These are phyloP conservation scores for Fragaria ananassa DNA, from an alignment of 306 rosid genomes.

Conservation along the genomic window DNA sequence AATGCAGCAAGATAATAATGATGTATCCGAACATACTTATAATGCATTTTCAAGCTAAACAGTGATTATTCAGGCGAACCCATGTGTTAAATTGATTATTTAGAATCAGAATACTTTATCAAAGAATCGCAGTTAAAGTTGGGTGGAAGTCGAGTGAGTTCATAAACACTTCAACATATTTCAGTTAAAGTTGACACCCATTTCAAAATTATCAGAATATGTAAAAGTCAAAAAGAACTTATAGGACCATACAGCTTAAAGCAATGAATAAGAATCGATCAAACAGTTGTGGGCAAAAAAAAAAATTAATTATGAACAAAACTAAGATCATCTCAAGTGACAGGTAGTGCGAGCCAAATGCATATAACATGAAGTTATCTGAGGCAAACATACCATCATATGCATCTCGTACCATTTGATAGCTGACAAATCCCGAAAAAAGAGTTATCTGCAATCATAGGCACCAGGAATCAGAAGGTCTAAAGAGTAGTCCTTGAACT, in stretches of 20 bases:
- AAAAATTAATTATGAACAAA: not conserved
- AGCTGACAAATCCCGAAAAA: constrained; percentile 98
- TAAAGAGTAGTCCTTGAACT: constrained; percentile 13
- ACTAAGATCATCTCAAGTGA: not conserved
- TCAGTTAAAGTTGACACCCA: not conserved
- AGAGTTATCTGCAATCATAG: constrained; percentile 78
- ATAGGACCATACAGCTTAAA: not conserved
- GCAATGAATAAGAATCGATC: not conserved
- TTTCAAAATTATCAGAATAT: not conserved
- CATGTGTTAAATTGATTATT: not conserved
- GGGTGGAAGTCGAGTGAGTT: not conserved
- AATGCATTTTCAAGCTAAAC: not conserved
- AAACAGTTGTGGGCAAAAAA: not conserved
- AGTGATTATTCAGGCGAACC: not conserved
- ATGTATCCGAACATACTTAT: not conserved
- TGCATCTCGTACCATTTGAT: constrained; percentile 99
- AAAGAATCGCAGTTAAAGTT: not conserved
- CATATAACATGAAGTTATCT: constrained; percentile 1
- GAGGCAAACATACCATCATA: constrained; percentile 65
- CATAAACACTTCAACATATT: not conserved
- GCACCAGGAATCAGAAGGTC: constrained; percentile 41
- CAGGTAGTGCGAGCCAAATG: constrained; percentile 3
- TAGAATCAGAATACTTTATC: not conserved
- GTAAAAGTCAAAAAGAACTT: not conserved
- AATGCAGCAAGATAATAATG: not conserved